These are phyloP conservation scores for Exophiala viscosa DNA, from an alignment of 2,329 filamentous ascomycete species.

Conservation along the genomic window DNA sequence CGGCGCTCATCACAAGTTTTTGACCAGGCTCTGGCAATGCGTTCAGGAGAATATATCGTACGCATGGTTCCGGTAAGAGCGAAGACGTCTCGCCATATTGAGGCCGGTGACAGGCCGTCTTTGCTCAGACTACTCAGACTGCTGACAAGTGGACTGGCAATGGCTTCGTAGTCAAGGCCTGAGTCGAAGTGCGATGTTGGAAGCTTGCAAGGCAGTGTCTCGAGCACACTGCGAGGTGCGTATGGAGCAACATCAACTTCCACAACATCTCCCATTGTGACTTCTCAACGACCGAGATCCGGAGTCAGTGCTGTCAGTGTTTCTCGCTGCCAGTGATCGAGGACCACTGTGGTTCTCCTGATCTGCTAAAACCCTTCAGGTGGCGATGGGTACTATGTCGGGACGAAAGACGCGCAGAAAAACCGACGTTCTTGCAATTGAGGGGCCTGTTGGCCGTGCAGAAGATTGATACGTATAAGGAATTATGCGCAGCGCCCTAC, in stretches of 20 bases:
- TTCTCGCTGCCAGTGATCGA: no score
- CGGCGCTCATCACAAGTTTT: constrained; percentile 2
- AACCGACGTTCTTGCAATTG: no score
- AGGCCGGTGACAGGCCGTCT: not conserved
- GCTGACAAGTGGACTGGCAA: constrained; percentile 3
- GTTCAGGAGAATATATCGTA: constrained; percentile 26
- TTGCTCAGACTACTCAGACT: not conserved
- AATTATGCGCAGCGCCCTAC: no score
- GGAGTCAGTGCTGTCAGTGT: no score
- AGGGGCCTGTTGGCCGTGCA: no score
- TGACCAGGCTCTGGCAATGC: constrained; percentile 26
- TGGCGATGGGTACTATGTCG: no score
- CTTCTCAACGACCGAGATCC: no score
- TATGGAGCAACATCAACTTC: constrained; percentile 7
- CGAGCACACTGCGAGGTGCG: constrained; percentile 7
- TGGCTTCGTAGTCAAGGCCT: constrained; percentile 5
- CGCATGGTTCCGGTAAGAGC: constrained; percentile 29
- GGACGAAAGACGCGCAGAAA: no score
- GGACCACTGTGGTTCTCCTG: no score
- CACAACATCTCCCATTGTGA: not conserved
- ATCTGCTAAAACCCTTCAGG: no score
- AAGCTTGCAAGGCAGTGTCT: constrained; percentile 12
- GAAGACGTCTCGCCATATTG: constrained; percentile 31
- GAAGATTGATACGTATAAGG: no score
- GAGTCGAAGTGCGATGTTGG: constrained; percentile 7